A percentile compares a stretch with the other conserved stretches of the same genome.
These are phyloP conservation scores for Hypoxylon trugodes DNA, from an alignment of 495 filamentous ascomycete genomes.

Conservation along the genomic window DNA sequence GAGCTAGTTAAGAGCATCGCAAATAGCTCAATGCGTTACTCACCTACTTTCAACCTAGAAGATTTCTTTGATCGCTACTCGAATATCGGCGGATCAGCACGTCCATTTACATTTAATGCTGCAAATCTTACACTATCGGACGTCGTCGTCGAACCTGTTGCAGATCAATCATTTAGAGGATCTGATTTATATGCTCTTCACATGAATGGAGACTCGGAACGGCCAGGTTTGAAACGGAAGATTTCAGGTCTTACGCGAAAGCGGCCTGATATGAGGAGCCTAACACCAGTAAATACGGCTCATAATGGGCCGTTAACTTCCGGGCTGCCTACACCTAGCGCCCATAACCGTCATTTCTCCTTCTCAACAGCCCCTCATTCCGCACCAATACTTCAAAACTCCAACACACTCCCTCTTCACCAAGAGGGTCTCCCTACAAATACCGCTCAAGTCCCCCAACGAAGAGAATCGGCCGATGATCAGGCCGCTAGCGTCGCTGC, in stretches of 20 bases:
- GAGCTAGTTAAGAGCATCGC: slow-evolving; percentile 77
- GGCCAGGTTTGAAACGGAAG: slow-evolving; percentile 55
- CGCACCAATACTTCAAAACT: slow-evolving; percentile 46
- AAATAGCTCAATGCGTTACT: slow-evolving; percentile 66
- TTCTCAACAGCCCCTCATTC: slow-evolving; percentile 46
- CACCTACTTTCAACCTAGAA: slow-evolving; percentile 81
- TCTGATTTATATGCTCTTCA: slow-evolving; percentile 54
- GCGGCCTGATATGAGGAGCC: slow-evolving; percentile 45
- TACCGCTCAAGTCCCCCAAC: slow-evolving; percentile 9
- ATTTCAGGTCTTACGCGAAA: slow-evolving; percentile 42
- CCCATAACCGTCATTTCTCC: slow-evolving; percentile 42
- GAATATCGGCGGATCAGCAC: slow-evolving; percentile 52
- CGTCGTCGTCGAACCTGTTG: slow-evolving; percentile 56
- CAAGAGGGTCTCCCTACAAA: slow-evolving; percentile 1
- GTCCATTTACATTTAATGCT: slow-evolving; percentile 59
- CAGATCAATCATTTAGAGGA: slow-evolving; percentile 57
- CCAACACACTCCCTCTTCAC: slow-evolving; percentile 35
- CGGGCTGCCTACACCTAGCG: slow-evolving; percentile 42
- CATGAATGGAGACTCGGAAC: slow-evolving; percentile 29
- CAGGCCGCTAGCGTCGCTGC: slow-evolving; percentile 15
- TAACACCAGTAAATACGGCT: slow-evolving; percentile 32
- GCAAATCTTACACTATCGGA: slow-evolving; percentile 63
- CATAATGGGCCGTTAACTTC: slow-evolving; percentile 29
- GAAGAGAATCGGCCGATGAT: slow-evolving; percentile 35
- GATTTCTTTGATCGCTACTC: slow-evolving; percentile 86